phyloP scores from a whole-genome alignment of 2,329 filamentous ascomycete genomes.

The Dichotomopilus funicola region DNA sequence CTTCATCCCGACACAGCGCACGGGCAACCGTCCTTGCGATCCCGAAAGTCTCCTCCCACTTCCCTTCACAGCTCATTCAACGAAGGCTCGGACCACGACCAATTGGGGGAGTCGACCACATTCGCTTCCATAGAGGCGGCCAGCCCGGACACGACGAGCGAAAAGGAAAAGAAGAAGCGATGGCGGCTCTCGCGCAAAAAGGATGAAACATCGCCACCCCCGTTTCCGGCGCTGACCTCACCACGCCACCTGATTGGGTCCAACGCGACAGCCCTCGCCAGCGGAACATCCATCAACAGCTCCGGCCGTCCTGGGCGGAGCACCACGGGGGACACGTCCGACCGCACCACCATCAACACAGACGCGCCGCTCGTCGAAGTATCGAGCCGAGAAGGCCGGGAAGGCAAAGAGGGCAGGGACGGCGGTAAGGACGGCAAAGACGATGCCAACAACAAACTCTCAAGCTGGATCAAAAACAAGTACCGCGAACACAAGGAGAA shows the following conservation, averaged over 20 bases:
- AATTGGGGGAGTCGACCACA: constrained; percentile 51
- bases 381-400: constrained; percentile 10
- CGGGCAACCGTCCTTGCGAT: constrained; percentile 44
- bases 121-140: constrained; percentile 5
- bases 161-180: constrained; percentile 64
- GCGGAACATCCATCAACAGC: constrained; percentile 63
- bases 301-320: constrained; percentile 43
- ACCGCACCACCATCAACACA: constrained; percentile 33
- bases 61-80: constrained; percentile 74
- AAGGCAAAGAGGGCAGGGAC: constrained; percentile 35
- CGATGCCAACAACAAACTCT: constrained; percentile 45
- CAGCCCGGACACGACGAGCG: constrained; percentile 17
- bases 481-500: constrained; percentile 54
- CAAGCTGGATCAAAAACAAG: constrained; percentile 55
- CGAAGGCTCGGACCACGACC: constrained; percentile 75
- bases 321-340: constrained; percentile 46
- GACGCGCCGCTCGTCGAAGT: constrained; percentile 36
- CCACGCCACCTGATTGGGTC: constrained; percentile 47
- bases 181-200: constrained; percentile 66
- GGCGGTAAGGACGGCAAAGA: constrained; percentile 39
- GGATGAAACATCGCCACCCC: constrained; percentile 45
- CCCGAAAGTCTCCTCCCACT: constrained; percentile 65
- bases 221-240: constrained; percentile 37
- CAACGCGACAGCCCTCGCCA: constrained; percentile 58
- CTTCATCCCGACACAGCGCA: constrained; percentile 40